phyloP scores from a whole-genome alignment of 2,329 filamentous ascomycete genomes.

The Paecilomyces sp. region DNA sequence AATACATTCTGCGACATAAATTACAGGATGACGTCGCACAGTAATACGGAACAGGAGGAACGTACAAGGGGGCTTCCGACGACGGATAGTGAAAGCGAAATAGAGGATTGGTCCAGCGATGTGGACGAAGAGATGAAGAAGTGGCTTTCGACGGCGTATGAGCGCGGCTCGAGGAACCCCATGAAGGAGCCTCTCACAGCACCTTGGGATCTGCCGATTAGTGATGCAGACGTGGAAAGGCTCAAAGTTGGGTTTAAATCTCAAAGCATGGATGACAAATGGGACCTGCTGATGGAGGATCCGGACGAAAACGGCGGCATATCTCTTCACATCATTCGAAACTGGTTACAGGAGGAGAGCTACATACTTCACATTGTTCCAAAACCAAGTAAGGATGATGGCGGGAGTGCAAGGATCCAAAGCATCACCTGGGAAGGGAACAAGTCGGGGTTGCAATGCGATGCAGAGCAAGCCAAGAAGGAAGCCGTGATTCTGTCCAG shows the following conservation, averaged over 20 bases:
- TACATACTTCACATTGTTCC: background rate
- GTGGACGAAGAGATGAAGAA: background rate
- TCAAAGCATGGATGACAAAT: constrained; percentile 14
- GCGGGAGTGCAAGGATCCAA: background rate
- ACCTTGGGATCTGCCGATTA: constrained; percentile 12
- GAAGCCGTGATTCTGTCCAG: constrained; percentile 13
- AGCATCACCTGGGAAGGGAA: constrained; percentile 8
- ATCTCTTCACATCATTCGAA: constrained; percentile 14
- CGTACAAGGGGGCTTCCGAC: background rate
- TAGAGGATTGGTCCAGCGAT: background rate
- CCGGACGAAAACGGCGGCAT: constrained; percentile 11
- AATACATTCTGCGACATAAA: background rate
- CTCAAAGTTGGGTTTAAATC: constrained; percentile 14
- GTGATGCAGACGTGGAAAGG: constrained; percentile 14
- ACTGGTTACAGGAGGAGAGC: constrained; percentile 11
- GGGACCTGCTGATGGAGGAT: constrained; percentile 12
- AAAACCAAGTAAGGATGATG: background rate
- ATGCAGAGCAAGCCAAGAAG: constrained; percentile 15
- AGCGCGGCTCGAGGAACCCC: constrained; percentile 6
- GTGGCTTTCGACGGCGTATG: background rate
- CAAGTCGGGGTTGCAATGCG: constrained; percentile 7
- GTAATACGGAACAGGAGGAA: background rate
- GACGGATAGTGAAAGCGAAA: background rate
- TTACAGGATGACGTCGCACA: background rate
- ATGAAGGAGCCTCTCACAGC: constrained; percentile 9